Conservation (phyloP, 495 filamentous ascomycete genomes). For the Hypomontagnella monticulosa region DNA sequence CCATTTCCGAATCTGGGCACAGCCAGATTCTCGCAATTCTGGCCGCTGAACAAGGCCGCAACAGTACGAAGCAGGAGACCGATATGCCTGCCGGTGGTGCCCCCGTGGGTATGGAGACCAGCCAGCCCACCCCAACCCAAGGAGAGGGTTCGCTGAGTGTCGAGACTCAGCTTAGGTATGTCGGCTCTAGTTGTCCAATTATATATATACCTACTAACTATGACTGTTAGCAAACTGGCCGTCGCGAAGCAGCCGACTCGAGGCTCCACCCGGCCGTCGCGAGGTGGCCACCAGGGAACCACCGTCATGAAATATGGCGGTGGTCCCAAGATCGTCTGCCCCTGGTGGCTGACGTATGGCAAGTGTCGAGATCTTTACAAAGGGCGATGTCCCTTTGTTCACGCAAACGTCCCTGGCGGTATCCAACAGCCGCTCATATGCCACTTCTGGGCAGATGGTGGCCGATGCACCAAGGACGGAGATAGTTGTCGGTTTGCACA, state of each 20-base stretch:
- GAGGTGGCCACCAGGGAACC: not conserved
- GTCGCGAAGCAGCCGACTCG: too few relatives aligned
- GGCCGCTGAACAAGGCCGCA: conserved; percentile 1
- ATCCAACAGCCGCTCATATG: conserved; percentile 23
- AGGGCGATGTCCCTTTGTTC: conserved; percentile 9
- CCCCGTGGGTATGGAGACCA: not conserved
- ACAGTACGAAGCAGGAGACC: not conserved
- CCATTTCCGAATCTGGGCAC: conserved; percentile 17
- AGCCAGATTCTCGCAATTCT: conserved; percentile 18
- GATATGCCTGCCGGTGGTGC: not conserved
- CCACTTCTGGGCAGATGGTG: conserved; percentile 28
- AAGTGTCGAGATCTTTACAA: conserved; percentile 14
- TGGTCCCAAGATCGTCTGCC: conserved; percentile 29
- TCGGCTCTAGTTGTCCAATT: not conserved
- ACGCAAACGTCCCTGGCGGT: conserved; percentile 21
- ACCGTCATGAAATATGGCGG: too few relatives aligned
- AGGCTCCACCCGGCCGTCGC: not conserved
- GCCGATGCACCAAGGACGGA: conserved; percentile 19
- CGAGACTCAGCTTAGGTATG: conserved; percentile 13
- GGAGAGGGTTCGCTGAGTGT: conserved; percentile 26
- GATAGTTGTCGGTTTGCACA: conserved; percentile 26
- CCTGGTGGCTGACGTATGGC: conserved; percentile 29
- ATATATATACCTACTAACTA: not conserved
- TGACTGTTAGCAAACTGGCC: not conserved
- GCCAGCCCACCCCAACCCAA: not conserved